Evolutionary conservation across 2,329 filamentous ascomycete genomes (phyloP).

Genomic region (Exophiala lecanii-corni): DNA sequence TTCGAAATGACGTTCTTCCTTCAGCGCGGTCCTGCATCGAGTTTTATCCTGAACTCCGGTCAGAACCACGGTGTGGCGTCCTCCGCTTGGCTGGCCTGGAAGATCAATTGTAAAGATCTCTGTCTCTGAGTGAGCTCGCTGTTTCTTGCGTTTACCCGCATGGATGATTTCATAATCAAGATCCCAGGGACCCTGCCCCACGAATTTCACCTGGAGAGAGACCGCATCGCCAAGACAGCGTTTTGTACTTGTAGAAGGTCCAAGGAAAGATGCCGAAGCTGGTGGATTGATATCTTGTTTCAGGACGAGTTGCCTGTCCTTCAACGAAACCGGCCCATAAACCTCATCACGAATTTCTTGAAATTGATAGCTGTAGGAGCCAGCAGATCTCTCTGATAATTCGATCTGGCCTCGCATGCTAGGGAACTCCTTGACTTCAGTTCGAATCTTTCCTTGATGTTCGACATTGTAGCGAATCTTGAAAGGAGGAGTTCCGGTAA

Average conservation of each 20-base stretch:
- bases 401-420: slow-evolving; percentile 79
- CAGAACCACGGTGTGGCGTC: slow-evolving; percentile 83
- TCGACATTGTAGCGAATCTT: slow-evolving; percentile 71
- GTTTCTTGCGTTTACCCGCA: slow-evolving; percentile 74
- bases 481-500: slow-evolving; percentile 91
- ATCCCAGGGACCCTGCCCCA: slow-evolving; percentile 80
- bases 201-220: slow-evolving; percentile 66
- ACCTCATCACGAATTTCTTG: slow-evolving; percentile 74
- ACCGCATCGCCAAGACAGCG: slow-evolving; percentile 81
- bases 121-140: slow-evolving; percentile 60
- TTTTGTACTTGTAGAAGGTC: slow-evolving; percentile 53
- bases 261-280: slow-evolving; percentile 68
- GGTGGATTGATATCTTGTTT: slow-evolving; percentile 92
- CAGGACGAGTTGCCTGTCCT: slow-evolving; percentile 58
- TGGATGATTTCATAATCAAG: slow-evolving; percentile 92
- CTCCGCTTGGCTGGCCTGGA: slow-evolving; percentile 68
- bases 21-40: slow-evolving; percentile 78
- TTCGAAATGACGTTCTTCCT: slow-evolving; percentile 77
- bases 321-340: slow-evolving; percentile 64
- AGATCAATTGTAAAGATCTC: slow-evolving; percentile 69
- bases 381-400: slow-evolving; percentile 73
- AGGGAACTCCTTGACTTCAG: slow-evolving; percentile 55
- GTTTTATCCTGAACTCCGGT: slow-evolving; percentile 81
- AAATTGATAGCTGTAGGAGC: slow-evolving; percentile 83
- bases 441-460: slow-evolving; percentile 50